Conservation (phyloP, 176 grass and related monocot genomes). For the Metroxylon sagu region DNA sequence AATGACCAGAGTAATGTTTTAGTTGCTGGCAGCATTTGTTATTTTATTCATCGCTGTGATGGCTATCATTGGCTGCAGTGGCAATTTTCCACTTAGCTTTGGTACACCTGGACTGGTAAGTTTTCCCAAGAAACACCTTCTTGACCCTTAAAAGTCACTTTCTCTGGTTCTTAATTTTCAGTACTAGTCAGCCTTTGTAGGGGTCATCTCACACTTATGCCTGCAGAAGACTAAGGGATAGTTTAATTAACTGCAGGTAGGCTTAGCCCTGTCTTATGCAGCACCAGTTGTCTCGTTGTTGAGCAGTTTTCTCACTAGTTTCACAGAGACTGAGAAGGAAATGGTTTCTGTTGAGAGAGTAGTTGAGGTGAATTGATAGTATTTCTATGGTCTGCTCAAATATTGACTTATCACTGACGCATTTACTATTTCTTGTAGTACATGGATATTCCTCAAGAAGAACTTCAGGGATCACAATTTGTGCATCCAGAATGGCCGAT, state of each 20-base stretch:
- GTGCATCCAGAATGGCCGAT: slow-evolving; percentile 48
- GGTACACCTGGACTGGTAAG: slow-evolving; percentile 79
- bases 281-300: slow-evolving; percentile 83
- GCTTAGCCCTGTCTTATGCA: slow-evolving; percentile 81
- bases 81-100: slow-evolving; percentile 46
- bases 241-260: slow-evolving; percentile 47
- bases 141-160: too few species aligned
- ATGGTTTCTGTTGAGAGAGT: slow-evolving; percentile 94
- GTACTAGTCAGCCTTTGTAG: too few species aligned
- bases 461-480: slow-evolving; percentile 47
- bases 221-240: neutral
- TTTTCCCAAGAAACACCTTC: neutral
- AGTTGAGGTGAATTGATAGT: slow-evolving; percentile 46
- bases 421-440: slow-evolving; percentile 36
- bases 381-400: neutral
- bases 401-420: neutral
- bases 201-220: too few species aligned
- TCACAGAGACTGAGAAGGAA: slow-evolving; percentile 98
- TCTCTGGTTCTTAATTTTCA: too few species aligned
- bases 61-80: slow-evolving; percentile 43
- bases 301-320: slow-evolving; percentile 81
- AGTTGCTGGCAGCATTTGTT: slow-evolving; percentile 85
- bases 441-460: slow-evolving; percentile 71
- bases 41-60: slow-evolving; percentile 85
- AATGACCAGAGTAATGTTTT: slow-evolving; percentile 30